A percentile compares a stretch with the other conserved stretches of the same genome.
Conservation (phyloP, 441 rosid species). For the Syzygium malaccense region DNA sequence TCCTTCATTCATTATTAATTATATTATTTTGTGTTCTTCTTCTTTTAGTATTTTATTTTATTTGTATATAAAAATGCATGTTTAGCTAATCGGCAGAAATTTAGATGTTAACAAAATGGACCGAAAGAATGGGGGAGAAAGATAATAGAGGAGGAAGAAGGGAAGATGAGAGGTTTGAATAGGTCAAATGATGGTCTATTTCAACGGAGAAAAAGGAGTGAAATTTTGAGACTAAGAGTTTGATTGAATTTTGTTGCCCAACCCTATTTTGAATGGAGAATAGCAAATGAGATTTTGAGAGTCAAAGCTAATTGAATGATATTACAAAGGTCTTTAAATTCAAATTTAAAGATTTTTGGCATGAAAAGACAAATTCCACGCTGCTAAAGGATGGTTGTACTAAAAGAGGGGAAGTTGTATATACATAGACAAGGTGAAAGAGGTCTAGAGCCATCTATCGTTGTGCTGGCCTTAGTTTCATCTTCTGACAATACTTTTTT, state of each 20-base stretch:
- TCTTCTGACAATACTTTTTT: neutral
- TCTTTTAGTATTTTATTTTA: too few relatives aligned
- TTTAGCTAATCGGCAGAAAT: too few relatives aligned
- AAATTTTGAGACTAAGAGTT: neutral
- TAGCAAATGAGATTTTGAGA: conserved; percentile 69
- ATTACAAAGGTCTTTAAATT: neutral
- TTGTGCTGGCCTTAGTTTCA: neutral
- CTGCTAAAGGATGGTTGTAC: neutral
- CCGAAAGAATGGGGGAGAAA: too few relatives aligned
- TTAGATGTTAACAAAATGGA: too few relatives aligned
- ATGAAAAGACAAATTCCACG: neutral
- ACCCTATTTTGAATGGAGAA: conserved; percentile 72
- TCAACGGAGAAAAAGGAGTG: neutral
- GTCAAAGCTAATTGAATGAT: conserved; percentile 51
- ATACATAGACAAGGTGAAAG: neutral
- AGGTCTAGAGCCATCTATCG: neutral
- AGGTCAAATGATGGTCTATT: too few relatives aligned
- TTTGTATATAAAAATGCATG: too few relatives aligned
- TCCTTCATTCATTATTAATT: neutral
- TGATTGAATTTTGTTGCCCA: neutral
- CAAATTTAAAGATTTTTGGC: neutral
- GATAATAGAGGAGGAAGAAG: neutral
- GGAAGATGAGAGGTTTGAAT: neutral
- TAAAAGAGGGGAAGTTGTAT: neutral
- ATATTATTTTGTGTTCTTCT: neutral